Base-by-base conservation (phyloP, 805 yeast genomes). In the Komagataella phaffii region DNA sequence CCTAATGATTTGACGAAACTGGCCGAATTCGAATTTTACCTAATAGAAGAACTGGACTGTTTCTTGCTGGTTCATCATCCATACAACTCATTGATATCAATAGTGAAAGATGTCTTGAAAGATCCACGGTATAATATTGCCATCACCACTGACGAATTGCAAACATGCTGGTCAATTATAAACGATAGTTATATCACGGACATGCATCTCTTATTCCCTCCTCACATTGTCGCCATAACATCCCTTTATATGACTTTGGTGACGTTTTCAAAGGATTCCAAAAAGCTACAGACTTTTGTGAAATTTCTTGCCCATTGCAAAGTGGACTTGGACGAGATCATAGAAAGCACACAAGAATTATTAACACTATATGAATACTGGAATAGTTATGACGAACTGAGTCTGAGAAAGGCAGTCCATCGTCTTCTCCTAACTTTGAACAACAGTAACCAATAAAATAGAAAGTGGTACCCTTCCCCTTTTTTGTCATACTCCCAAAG, bases 1-100 rank as follows among this genome's bases (percentile, higher is more conserved):
- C 95, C 97, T 0, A 88, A 85, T 53, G 98, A 91, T 63, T 79
- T 89, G 17, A 84, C 96, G 24, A 88, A 87, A 60, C 72, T 93
- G 14, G 97, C 98, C 0, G 98, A 93, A 63, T 87, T 95, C 67
- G 99, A 93, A 66, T 93, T 93, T 63, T 93, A 91, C 62, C 65
- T 93, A 47, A 82, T 93, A 17, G 97, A 89, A 59, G 98, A 90
- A 64, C 72, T 93, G 67, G 80, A 85, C 60, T 73, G 85, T 66
- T 83, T 73, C 60, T 60, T 86, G 54, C 71, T 84, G n/a, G 73
- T 85, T 2, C 87, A 85, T 61, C 93, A 85, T 61, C 93, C 93
- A 0, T 85, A 85, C 63, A 71, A 75, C 54, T 74, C 88, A 2
- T 65, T 85, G 54, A 63, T 76, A 24, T 83, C 76, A 61, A 72